These are phyloP conservation scores for Xylaria sp. DNA, from an alignment of 2,329 filamentous ascomycete species.

Conservation along the genomic window DNA sequence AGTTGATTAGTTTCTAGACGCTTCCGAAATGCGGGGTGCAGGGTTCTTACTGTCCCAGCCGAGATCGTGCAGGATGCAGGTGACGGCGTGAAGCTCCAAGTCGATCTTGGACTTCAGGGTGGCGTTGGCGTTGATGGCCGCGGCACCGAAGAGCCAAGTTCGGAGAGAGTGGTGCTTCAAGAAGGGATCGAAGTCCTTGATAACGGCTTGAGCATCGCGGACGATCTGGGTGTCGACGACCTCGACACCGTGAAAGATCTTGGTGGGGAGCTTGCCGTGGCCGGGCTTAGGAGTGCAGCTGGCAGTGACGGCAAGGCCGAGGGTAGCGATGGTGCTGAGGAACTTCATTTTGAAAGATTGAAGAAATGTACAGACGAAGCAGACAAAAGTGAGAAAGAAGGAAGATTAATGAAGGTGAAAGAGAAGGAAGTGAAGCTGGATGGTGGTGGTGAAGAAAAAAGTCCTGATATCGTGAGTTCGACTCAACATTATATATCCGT, in stretches of 20 bases:
- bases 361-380: slow-evolving; percentile 8
- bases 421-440: too few relatives aligned
- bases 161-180: slow-evolving; percentile 23
- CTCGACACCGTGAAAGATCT: slow-evolving; percentile 21
- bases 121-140: slow-evolving; percentile 26
- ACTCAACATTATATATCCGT: slow-evolving; percentile 4
- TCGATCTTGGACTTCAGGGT: slow-evolving; percentile 17
- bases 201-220: slow-evolving; percentile 23
- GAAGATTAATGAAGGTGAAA: too few relatives aligned
- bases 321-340: slow-evolving; percentile 1
- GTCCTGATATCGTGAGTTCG: not conserved
- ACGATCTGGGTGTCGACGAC: slow-evolving; percentile 26
- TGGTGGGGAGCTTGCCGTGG: slow-evolving; percentile 6
- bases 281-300: not conserved
- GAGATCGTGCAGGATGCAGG: slow-evolving; percentile 24
- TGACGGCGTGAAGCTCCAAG: slow-evolving; percentile 23
- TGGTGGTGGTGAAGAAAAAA: not conserved
- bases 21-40: not conserved
- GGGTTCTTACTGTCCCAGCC: slow-evolving; percentile 27
- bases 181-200: slow-evolving; percentile 21
- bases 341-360: slow-evolving; percentile 21
- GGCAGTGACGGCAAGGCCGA: slow-evolving; percentile 11
- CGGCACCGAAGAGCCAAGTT: slow-evolving; percentile 23
- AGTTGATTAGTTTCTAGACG: slow-evolving; percentile 4
- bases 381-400: not conserved